Percentiles rank a stretch among this genome's conserved stretches.
These are phyloP conservation scores for Datisca glomerata DNA, from an alignment of 306 rosid species.

Conservation along the genomic window DNA sequence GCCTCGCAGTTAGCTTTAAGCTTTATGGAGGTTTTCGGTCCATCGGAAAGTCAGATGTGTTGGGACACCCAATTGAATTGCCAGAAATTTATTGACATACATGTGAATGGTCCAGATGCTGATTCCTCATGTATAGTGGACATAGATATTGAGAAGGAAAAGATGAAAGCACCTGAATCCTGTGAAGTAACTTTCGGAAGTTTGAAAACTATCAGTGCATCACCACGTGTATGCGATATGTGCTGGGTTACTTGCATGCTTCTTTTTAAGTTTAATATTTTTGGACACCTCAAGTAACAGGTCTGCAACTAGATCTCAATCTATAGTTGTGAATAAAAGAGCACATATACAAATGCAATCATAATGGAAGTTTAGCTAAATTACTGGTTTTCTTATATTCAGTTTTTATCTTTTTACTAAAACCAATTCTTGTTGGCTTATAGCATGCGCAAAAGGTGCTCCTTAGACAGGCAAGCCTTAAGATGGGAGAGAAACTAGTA, in stretches of 20 bases:
- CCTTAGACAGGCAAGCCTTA: slow-evolving; percentile 62
- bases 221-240: too few species aligned
- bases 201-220: slow-evolving; percentile 39
- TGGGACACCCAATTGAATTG: slow-evolving; percentile 37
- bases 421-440: slow-evolving; percentile 13
- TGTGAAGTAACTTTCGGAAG: slow-evolving; percentile 47
- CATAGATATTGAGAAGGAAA: slow-evolving; percentile 41
- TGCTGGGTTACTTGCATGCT: too few species aligned
- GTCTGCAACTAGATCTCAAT: too few species aligned
- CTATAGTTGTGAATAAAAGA: too few species aligned
- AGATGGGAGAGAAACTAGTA: slow-evolving; percentile 39
- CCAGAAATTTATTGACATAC: slow-evolving; percentile 45
- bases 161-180: slow-evolving; percentile 34
- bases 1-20: slow-evolving; percentile 48
- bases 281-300: too few species aligned
- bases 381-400: slow-evolving; percentile 8
- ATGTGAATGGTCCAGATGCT: slow-evolving; percentile 30
- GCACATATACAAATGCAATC: too few species aligned
- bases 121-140: slow-evolving; percentile 55
- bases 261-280: too few species aligned
- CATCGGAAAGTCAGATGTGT: slow-evolving; percentile 32
- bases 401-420: slow-evolving; percentile 8
- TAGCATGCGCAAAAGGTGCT: slow-evolving; percentile 49
- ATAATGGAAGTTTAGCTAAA: too few species aligned
- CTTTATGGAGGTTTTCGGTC: slow-evolving; percentile 50